phyloP scores from a whole-genome alignment of 371 early-diverging fungal species.

The Catenaria anguillulae region DNA sequence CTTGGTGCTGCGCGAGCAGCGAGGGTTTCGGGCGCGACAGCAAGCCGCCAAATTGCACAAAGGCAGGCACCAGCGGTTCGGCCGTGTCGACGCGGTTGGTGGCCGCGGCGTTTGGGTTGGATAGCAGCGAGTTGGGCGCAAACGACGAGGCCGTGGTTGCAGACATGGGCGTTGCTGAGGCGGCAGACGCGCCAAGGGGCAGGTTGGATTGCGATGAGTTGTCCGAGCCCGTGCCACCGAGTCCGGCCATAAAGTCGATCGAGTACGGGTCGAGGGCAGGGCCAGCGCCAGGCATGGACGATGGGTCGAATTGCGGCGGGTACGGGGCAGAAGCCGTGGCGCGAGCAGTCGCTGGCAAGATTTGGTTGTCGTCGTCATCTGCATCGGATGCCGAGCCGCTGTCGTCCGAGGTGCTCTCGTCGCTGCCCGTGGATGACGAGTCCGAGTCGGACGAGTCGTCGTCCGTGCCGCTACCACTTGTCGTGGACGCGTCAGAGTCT shows the following conservation, averaged over 20 bases:
- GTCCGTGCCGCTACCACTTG: no score
- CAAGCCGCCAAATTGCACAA: slow-evolving; percentile 8
- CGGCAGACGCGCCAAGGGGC: neutral
- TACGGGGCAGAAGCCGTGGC: no score
- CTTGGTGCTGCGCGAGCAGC: slow-evolving; percentile 18
- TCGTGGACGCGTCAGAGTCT: no score
- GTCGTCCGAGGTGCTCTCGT: neutral
- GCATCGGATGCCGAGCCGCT: no score
- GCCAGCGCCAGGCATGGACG: no score
- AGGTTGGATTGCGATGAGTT: neutral
- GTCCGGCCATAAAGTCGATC: slow-evolving; percentile 5
- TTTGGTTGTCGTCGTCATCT: no score
- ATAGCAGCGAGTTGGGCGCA: neutral
- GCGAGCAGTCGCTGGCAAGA: no score
- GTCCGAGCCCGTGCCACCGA: neutral
- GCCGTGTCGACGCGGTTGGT: neutral
- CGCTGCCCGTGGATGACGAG: no score
- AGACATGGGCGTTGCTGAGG: no score
- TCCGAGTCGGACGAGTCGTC: no score
- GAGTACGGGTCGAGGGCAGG: no score
- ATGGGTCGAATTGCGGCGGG: no score
- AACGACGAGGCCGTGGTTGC: neutral
- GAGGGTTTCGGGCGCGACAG: slow-evolving; percentile 4
- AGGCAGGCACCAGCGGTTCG: slow-evolving; percentile 4
- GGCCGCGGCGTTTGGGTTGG: neutral